Base-by-base conservation (phyloP, 495 filamentous ascomycete species). In the Hyphodiscus hymeniophilus region DNA sequence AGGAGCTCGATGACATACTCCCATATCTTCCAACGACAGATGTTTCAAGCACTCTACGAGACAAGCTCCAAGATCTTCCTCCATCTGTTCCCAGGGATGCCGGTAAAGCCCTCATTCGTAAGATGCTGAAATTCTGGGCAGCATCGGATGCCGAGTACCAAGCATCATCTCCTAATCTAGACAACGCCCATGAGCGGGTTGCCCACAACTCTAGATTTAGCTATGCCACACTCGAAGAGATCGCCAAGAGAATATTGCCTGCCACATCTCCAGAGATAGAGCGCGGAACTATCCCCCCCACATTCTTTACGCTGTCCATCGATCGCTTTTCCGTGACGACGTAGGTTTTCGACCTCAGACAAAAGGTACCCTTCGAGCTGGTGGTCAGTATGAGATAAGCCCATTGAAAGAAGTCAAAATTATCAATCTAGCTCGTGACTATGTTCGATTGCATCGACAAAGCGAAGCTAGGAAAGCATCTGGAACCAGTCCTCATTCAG, bases 221-320 rank as follows among this genome's bases (percentile, higher is more conserved):
- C 15, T 73, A 81, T 50, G 68, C 82, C 38, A 82, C 72, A 4
- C 63, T 91, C 17, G 66, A 75, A 41, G 73, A 86, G 31, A 76
- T 92, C 50, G 73, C 86, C 13, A 68, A 68, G n/a, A 46, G 55
- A 34, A 42, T 74, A 10, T 60, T 74, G 16, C 31, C 50, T 3
- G 31, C 30, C 3, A 15, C 40, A 5, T 16, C 42, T 17, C 30
- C 36, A 35, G 48, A 39, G 31, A 16, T 18, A 20, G 5, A 38
- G 7, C 18, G 57, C 20, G 66, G 67, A 13, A 70, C 45, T 63
- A 76, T 34, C 72, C 74, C 2, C 60, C 71, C 5, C 61, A 73
- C 24, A 74, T 72, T 3, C 60, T 89, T 0, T 87, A 84, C 61
- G 79, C 84, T 1, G 76, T 91, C 5, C 84, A 88, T 50, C 77